Conservation (phyloP, 768 basidiomycete species). For the Boletellus sp. region DNA sequence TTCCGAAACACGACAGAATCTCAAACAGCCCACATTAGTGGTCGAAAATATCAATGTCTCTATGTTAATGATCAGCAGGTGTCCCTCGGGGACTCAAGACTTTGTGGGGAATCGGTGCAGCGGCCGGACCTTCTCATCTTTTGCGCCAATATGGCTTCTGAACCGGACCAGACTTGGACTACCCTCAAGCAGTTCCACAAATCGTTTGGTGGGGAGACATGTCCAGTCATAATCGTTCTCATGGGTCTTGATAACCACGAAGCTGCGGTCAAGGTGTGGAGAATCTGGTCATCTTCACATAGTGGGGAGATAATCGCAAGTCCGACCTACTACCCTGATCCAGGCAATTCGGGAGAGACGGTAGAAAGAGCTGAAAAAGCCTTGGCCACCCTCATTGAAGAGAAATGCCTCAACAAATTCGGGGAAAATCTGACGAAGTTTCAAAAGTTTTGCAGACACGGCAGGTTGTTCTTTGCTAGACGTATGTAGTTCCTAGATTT, state of each 20-base stretch:
- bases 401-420: slow-evolving; percentile 17
- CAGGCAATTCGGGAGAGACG: slow-evolving; percentile 7
- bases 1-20: slow-evolving; percentile 5
- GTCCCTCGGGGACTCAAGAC: neutral
- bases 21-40: neutral
- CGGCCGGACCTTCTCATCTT: slow-evolving; percentile 24
- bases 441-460: slow-evolving; percentile 18
- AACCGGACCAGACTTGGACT: slow-evolving; percentile 9
- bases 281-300: slow-evolving; percentile 8
- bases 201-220: slow-evolving; percentile 16
- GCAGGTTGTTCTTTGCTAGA: slow-evolving; percentile 14
- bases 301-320: slow-evolving; percentile 14
- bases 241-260: slow-evolving; percentile 14
- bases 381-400: slow-evolving; percentile 17
- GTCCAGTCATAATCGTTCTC: slow-evolving; percentile 23
- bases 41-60: slow-evolving; percentile 14
- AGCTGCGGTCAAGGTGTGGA: slow-evolving; percentile 15
- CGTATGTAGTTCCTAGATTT: slow-evolving; percentile 6
- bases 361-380: slow-evolving; percentile 16
- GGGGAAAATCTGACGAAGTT: slow-evolving; percentile 18
- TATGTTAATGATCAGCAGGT: slow-evolving; percentile 4
- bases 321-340: slow-evolving; percentile 21
- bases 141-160: slow-evolving; percentile 11
- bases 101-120: neutral
- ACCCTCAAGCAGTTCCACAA: slow-evolving; percentile 15